Conservation (phyloP, 2,329 filamentous ascomycete genomes). For the Plenodomus tracheiphilus region DNA sequence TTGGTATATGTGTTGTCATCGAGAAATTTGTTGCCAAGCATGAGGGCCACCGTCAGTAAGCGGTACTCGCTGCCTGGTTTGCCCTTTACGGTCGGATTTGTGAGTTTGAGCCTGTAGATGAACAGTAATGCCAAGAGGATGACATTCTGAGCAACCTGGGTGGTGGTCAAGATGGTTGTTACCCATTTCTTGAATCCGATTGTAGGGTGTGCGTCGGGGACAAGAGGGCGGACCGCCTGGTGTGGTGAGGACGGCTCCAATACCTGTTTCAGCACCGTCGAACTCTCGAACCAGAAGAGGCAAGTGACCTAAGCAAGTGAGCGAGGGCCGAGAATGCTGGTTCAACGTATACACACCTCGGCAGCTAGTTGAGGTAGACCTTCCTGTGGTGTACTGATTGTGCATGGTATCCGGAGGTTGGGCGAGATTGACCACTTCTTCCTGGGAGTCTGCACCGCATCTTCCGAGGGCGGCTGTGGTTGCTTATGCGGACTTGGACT, state of each 20-base stretch:
- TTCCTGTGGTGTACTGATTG: conserved; percentile 45
- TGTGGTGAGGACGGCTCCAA: conserved; percentile 60
- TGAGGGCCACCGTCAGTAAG: conserved; percentile 88
- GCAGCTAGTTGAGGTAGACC: conserved; percentile 47
- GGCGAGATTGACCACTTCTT: conserved; percentile 41
- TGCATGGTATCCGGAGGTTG: conserved; percentile 41
- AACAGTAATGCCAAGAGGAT: conserved; percentile 88
- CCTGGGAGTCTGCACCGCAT: conserved; percentile 26
- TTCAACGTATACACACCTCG: conserved; percentile 32
- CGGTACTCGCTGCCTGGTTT: conserved; percentile 93
- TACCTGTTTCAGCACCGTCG: conserved; percentile 74
- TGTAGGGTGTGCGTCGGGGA: conserved; percentile 73
- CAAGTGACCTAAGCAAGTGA: conserved; percentile 73
- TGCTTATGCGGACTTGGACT: conserved; percentile 28
- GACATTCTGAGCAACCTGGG: conserved; percentile 95
- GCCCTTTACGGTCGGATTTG: conserved; percentile 85
- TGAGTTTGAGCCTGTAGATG: conserved; percentile 88
- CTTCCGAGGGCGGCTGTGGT: conserved; percentile 21
- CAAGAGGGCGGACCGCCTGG: conserved; percentile 58
- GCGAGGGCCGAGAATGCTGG: conserved; percentile 5
- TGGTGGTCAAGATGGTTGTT: conserved; percentile 84
- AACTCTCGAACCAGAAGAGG: conserved; percentile 95
- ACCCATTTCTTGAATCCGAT: conserved; percentile 93
- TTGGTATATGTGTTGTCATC: conserved; percentile 99
- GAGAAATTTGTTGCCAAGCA: conserved; percentile 98